A percentile compares a stretch with the other conserved stretches of the same genome.
Conservation (phyloP, 495 filamentous ascomycete species). For the Talaromyces stipitatus region DNA sequence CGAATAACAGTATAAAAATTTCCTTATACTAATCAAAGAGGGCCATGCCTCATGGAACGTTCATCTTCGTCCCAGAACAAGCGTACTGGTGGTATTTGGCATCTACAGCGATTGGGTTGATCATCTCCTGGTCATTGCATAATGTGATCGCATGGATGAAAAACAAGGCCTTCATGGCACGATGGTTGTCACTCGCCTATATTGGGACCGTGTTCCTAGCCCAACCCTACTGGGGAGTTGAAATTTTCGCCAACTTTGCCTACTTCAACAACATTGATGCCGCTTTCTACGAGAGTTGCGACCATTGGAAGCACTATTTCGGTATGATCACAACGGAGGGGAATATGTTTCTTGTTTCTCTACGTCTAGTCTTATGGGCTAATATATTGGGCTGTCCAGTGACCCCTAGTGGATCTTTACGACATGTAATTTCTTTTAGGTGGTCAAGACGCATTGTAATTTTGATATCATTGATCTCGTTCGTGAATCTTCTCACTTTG, state of each 20-base stretch:
- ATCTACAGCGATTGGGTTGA: conserved; percentile 34
- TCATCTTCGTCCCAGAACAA: conserved; percentile 32
- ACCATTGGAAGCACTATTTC: conserved; percentile 44
- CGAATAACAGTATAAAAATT: neutral
- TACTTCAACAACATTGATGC: conserved; percentile 43
- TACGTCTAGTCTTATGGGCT: neutral
- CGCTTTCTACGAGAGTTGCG: conserved; percentile 36
- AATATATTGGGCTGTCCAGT: conserved; percentile 8
- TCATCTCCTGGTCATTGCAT: conserved; percentile 38
- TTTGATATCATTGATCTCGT: conserved; percentile 28
- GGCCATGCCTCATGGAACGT: conserved; percentile 33
- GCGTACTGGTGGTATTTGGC: conserved; percentile 41
- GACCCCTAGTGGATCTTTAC: conserved; percentile 45
- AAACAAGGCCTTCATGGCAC: conserved; percentile 33
- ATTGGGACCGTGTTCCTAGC: conserved; percentile 31
- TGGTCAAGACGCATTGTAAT: conserved; percentile 30
- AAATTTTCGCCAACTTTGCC: conserved; percentile 41
- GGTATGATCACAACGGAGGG: conserved; percentile 15
- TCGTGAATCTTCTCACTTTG: conserved; percentile 36
- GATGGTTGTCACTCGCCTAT: conserved; percentile 25
- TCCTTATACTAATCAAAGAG: neutral
- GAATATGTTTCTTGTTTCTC: neutral
- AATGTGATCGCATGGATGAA: conserved; percentile 46
- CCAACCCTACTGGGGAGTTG: conserved; percentile 39
- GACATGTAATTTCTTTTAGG: conserved; percentile 25